Evolutionary conservation across 768 basidiomycete genomes (phyloP).

Genomic region (Panellus pusillus): DNA sequence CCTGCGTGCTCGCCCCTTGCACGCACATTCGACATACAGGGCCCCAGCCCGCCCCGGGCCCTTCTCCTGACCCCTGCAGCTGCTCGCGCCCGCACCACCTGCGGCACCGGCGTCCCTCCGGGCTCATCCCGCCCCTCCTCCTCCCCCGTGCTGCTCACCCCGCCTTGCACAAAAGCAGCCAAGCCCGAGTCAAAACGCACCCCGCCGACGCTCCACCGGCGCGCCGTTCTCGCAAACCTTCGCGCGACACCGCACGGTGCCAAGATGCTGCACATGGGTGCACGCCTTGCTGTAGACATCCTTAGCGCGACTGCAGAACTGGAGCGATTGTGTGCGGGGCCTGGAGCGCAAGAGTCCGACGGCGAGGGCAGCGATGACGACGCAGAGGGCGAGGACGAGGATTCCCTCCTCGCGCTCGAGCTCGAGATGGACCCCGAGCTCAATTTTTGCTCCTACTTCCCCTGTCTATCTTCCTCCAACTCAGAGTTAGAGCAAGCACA

Average conservation of each 20-base stretch:
- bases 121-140: no score
- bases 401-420: constrained; percentile 27
- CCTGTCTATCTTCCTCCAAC: constrained; percentile 20
- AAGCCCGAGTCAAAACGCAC: constrained; percentile 49
- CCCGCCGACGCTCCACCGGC: constrained; percentile 57
- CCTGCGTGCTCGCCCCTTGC: constrained; percentile 7
- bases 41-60: constrained; percentile 14
- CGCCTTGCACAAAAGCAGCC: neutral
- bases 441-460: constrained; percentile 22
- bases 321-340: constrained; percentile 48
- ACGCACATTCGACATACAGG: constrained; percentile 21
- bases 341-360: constrained; percentile 19
- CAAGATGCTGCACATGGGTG: constrained; percentile 66
- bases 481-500: constrained; percentile 16
- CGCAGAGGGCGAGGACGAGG: constrained; percentile 10
- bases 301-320: constrained; percentile 61
- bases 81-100: neutral
- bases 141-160: no score
- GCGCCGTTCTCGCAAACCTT: constrained; percentile 61
- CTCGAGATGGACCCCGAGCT: constrained; percentile 39
- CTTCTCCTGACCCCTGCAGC: constrained; percentile 21
- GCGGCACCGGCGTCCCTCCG: neutral
- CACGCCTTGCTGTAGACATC: constrained; percentile 59
- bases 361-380: constrained; percentile 1
- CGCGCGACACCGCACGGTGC: constrained; percentile 57